Conservation (phyloP, 2,329 filamentous ascomycete genomes). For the Colletotrichum australisinense region DNA sequence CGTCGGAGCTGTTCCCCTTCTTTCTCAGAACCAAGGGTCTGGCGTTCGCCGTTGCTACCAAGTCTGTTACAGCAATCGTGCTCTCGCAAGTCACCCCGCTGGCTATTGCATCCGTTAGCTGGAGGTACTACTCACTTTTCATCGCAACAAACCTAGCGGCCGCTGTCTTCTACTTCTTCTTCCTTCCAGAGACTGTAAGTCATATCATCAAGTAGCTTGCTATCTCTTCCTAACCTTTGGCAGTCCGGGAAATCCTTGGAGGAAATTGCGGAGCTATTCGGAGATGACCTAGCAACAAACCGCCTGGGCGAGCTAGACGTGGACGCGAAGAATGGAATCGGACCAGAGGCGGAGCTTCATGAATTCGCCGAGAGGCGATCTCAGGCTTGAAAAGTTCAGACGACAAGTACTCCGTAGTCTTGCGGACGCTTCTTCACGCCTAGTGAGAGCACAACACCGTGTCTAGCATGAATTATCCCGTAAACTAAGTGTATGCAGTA, state of each 20-base stretch:
- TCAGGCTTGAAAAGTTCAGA: neutral
- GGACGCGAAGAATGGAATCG: constrained; percentile 18
- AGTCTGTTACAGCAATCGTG: constrained; percentile 43
- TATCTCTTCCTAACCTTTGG: neutral
- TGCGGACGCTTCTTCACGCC: neutral
- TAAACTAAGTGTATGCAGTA: no score
- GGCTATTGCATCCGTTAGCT: constrained; percentile 48
- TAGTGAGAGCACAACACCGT: neutral
- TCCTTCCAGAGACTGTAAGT: constrained; percentile 36
- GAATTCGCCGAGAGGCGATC: constrained; percentile 6
- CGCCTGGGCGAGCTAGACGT: constrained; percentile 26
- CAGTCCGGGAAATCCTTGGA: constrained; percentile 38
- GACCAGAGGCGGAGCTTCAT: constrained; percentile 3
- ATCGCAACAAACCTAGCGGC: constrained; percentile 44
- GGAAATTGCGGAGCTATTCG: constrained; percentile 43
- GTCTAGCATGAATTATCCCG: no score
- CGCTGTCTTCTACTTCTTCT: constrained; percentile 48
- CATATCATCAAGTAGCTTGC: neutral
- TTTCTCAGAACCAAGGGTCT: constrained; percentile 43
- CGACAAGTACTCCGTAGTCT: neutral
- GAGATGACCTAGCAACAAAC: constrained; percentile 33
- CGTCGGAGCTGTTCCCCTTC: constrained; percentile 45
- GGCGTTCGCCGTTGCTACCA: constrained; percentile 44
- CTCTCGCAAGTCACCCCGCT: constrained; percentile 47
- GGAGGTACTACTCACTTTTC: constrained; percentile 52